Evolutionary conservation across 2,329 filamentous ascomycete genomes (phyloP), one percentile per base, ranked within the genome.

Genomic region (Hirsutella thompsonii): DNA sequence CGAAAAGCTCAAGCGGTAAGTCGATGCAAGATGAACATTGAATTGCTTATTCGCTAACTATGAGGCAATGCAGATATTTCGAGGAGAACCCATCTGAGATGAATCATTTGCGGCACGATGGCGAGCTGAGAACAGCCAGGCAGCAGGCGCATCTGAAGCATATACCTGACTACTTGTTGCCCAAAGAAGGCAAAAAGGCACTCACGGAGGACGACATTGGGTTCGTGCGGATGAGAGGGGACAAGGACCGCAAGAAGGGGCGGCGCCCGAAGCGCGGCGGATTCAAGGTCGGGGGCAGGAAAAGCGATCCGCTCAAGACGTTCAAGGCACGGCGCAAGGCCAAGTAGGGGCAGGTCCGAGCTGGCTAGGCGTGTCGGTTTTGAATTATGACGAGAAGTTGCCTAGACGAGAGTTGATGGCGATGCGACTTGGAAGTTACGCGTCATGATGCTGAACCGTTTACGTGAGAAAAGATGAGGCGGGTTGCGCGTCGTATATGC

Each of bases 1-100:
- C 49, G 90, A 96, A 56, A 95, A 94, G 63, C 68, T 98, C 41
- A 89, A 92, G 62, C 75, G 88, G 56, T 63, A 50, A 42, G 57
- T 38, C 10, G 10, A 9, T 20, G 9, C 33, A 18, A 8, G 33
- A 19, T 8, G n/a, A 14, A 14, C n/a, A n/a, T n/a, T n/a, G n/a
- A n/a, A n/a, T n/a, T n/a, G n/a, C n/a, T n/a, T n/a, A n/a, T n/a
- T n/a, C n/a, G n/a, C 23, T 38, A 19, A 33, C 37, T 19, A 16
- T 6, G 20, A 37, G 32, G 19, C 9, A 14, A 11, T 38, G 5
- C 33, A 68, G 64, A 39, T 87, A 96, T 67, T 98, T 96, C 55
- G 92, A 96, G 57, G 92, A 98, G 61, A 95, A 98, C 58, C 92
- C 92, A 0, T 79, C 82, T 26, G 90, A 96, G 56, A 66, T 96